Conservation (phyloP, 179 eudicot species). For the Actinidia chinensis region DNA sequence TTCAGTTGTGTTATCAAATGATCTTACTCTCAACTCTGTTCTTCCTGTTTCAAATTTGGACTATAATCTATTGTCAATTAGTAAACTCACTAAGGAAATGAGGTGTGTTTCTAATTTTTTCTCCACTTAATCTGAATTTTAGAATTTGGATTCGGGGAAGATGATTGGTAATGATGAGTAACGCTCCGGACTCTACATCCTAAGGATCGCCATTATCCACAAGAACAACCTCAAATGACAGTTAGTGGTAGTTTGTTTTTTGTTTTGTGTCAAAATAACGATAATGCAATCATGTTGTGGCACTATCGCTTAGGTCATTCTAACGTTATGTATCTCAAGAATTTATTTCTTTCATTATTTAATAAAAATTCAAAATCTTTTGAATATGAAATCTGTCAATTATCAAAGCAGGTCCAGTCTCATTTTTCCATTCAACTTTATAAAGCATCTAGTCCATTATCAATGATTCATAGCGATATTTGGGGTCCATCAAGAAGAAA, state of each 20-base stretch:
- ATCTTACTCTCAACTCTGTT: neutral
- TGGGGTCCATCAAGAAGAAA: no score
- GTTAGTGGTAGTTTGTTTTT: neutral
- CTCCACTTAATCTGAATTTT: neutral
- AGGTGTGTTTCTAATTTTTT: neutral
- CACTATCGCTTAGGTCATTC: no score
- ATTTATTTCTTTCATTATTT: neutral
- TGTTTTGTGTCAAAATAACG: neutral
- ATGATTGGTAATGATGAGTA: slow-evolving; percentile 1
- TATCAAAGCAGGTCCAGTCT: no score
- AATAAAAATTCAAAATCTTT: neutral
- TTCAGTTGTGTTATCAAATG: neutral
- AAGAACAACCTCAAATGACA: neutral
- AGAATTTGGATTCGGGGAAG: neutral
- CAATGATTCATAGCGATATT: no score
- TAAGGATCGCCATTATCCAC: neutral
- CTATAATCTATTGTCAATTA: slow-evolving; percentile 2
- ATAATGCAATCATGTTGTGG: neutral
- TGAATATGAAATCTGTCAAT: no score
- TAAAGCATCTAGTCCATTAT: no score
- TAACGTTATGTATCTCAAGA: neutral
- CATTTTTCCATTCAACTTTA: no score
- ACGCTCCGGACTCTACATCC: neutral
- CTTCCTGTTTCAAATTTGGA: neutral
- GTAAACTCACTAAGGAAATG: neutral